Percentiles rank a stretch among this genome's conserved stretches.
phyloP scores from a whole-genome alignment of 2,329 filamentous ascomycete genomes.

The Plectosphaerella plurivora region DNA sequence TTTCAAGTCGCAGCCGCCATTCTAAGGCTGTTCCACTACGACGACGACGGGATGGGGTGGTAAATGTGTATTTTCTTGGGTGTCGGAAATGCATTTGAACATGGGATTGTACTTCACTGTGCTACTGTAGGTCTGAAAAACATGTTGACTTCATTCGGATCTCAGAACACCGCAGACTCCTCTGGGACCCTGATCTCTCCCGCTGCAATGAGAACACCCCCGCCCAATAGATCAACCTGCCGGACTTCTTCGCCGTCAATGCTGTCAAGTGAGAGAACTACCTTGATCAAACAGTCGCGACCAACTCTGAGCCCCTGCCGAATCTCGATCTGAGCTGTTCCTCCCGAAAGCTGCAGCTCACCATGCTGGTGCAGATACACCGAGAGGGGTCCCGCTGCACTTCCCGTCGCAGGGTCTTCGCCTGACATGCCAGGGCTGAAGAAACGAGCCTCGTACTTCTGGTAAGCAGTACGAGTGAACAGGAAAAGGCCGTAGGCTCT shows the following conservation, averaged over 20 bases:
- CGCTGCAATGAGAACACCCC: background rate
- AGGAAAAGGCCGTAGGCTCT: conserved; percentile 10
- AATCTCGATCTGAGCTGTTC: background rate
- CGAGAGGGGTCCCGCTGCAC: conserved; percentile 14
- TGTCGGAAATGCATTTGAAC: too few species aligned
- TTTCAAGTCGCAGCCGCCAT: conserved; percentile 63
- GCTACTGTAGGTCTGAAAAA: background rate
- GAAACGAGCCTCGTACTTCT: conserved; percentile 13
- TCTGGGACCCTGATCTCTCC: background rate
- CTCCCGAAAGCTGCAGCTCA: background rate
- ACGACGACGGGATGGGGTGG: conserved; percentile 35
- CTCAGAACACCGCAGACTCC: background rate
- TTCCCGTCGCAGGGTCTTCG: conserved; percentile 16
- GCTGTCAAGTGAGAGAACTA: background rate
- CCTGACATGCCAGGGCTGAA: conserved; percentile 16
- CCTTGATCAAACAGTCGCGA: conserved; percentile 1
- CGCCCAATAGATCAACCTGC: background rate
- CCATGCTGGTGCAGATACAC: conserved; percentile 10
- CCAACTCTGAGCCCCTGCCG: conserved; percentile 1
- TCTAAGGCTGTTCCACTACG: conserved; percentile 50
- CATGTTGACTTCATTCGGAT: background rate
- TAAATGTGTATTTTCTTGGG: background rate
- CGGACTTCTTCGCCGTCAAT: background rate
- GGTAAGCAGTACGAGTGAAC: conserved; percentile 3
- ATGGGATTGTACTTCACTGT: too few species aligned